Evolutionary conservation across 495 filamentous ascomycete genomes (phyloP).

Genomic region (Penicillium crystallinum): DNA sequence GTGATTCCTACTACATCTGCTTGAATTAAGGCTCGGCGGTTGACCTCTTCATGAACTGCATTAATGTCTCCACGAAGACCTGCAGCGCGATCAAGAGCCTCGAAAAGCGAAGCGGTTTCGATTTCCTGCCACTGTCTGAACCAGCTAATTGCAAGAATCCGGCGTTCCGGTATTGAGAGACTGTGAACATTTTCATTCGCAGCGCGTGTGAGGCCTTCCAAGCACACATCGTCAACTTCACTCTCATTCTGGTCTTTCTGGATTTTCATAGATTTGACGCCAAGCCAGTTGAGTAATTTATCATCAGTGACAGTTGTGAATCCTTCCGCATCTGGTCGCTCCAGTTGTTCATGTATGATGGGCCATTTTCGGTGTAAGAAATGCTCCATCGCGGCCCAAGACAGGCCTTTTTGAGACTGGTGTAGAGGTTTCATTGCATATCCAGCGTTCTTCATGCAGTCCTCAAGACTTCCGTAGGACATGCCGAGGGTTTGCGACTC

Average conservation of each 20-base stretch:
- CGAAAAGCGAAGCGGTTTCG: slow-evolving; percentile 4
- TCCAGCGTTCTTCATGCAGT: neutral
- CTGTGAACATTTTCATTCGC: neutral
- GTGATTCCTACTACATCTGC: slow-evolving; percentile 32
- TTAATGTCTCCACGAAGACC: slow-evolving; percentile 1
- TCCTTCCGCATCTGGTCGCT: neutral
- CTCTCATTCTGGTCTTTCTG: neutral
- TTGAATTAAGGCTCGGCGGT: slow-evolving; percentile 6
- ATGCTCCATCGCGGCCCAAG: neutral
- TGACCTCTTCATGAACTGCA: slow-evolving; percentile 9
- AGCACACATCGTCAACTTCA: neutral
- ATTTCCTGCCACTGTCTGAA: slow-evolving; percentile 3
- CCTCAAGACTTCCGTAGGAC: neutral
- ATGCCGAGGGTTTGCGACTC: slow-evolving; percentile 6
- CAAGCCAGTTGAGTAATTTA: neutral
- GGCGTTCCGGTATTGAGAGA: slow-evolving; percentile 1
- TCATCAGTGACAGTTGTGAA: slow-evolving; percentile 1
- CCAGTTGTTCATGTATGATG: neutral
- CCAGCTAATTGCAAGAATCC: slow-evolving; percentile 2
- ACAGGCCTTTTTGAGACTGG: slow-evolving; percentile 4
- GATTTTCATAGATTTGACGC: neutral
- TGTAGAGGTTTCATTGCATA: slow-evolving; percentile 7
- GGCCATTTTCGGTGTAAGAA: slow-evolving; percentile 4
- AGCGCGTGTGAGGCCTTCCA: neutral
- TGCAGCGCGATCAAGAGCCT: slow-evolving; percentile 1